Conservation (phyloP, 768 basidiomycete species). For the Mycena venus region DNA sequence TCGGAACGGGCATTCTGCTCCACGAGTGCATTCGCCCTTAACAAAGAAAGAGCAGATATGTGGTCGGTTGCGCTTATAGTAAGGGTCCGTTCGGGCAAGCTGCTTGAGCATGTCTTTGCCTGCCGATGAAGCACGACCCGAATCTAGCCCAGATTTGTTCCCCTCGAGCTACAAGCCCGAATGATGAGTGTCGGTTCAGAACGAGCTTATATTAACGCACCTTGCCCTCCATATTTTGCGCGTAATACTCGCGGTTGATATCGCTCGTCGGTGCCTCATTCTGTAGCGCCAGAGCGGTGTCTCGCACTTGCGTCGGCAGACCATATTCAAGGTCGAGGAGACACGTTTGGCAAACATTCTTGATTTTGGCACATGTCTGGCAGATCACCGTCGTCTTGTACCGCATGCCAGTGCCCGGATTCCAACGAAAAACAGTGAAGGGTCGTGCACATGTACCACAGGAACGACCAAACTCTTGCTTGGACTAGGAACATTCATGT, state of each 20-base stretch:
- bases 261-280: constrained; percentile 96
- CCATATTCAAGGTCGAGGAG: constrained; percentile 96
- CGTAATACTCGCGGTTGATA: constrained; percentile 96
- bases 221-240: constrained; percentile 92
- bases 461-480: constrained; percentile 95
- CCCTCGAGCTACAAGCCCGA: constrained; percentile 70
- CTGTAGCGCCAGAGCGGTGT: constrained; percentile 89
- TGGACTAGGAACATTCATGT: constrained; percentile 71
- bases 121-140: constrained; percentile 76
- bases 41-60: constrained; percentile 95
- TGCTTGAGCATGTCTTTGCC: constrained; percentile 98
- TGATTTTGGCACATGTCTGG: constrained; percentile 96
- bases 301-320: constrained; percentile 95
- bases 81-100: constrained; percentile 94
- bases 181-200: not conserved
- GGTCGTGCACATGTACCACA: constrained; percentile 98
- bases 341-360: constrained; percentile 98
- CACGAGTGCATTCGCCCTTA: constrained; percentile 95
- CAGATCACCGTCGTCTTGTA: constrained; percentile 98
- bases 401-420: constrained; percentile 92
- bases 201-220: constrained; percentile 53
- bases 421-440: constrained; percentile 98
- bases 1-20: constrained; percentile 94
- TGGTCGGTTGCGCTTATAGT: constrained; percentile 96
- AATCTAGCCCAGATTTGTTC: constrained; percentile 73